Evolutionary conservation across 2,329 filamentous ascomycete genomes (phyloP).

Genomic region (Monosporascus sp.): DNA sequence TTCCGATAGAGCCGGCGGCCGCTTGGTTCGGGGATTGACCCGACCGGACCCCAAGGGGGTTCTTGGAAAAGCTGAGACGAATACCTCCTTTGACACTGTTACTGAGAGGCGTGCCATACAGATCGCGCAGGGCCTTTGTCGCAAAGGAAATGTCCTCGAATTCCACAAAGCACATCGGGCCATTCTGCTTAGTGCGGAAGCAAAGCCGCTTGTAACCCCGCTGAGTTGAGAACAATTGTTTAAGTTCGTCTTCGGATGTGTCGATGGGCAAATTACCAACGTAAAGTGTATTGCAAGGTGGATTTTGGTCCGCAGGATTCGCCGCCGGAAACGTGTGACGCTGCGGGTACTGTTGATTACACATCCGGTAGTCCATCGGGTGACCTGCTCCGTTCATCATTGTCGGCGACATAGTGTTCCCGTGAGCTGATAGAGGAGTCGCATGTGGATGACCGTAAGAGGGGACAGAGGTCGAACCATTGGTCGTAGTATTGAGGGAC

Average conservation of each 20-base stretch:
- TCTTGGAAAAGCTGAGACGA: conserved; percentile 93
- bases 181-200: conserved; percentile 90
- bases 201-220: conserved; percentile 93
- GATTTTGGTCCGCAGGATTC: conserved; percentile 93
- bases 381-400: conserved; percentile 38
- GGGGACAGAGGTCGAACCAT: conserved; percentile 50
- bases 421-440: conserved; percentile 33
- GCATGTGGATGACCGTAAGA: conserved; percentile 34
- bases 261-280: conserved; percentile 94
- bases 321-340: conserved; percentile 73
- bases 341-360: conserved; percentile 47
- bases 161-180: conserved; percentile 98
- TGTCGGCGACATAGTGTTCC: conserved; percentile 51
- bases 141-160: conserved; percentile 92
- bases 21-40: conserved; percentile 53
- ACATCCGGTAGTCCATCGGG: conserved; percentile 49
- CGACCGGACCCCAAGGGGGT: conserved; percentile 85
- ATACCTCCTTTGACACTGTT: conserved; percentile 95
- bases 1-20: conserved; percentile 37
- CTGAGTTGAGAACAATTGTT: conserved; percentile 86
- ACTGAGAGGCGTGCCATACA: conserved; percentile 81
- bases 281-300: conserved; percentile 95
- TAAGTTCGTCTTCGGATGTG: conserved; percentile 91
- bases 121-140: conserved; percentile 81
- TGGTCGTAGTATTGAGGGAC: conserved; percentile 63